Base-by-base conservation (phyloP, 2,329 filamentous ascomycete species). In the Thielaviopsis populi region DNA sequence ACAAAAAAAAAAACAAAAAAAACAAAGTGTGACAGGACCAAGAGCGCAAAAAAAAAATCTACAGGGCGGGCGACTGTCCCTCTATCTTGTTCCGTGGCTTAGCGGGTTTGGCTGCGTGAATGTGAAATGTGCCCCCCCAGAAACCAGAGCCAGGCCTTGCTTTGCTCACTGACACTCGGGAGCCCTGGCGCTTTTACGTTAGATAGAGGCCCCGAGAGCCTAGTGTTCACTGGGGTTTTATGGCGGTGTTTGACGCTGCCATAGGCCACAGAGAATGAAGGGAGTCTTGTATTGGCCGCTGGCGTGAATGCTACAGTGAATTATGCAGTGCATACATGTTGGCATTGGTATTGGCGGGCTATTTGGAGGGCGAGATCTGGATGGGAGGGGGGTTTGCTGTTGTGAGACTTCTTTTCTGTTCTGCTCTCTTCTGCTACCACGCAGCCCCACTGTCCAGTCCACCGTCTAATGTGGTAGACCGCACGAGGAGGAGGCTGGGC, bases 161-260 rank as follows among this genome's bases (percentile, higher is more conserved):
- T 8, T 46, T 17, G 42, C n/a, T 13, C 7, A 8, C n/a, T 56
- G 24, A 33, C n/a, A 33, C n/a, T 56, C 30, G 53, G 53, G 53
- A 56, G 53, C 53, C 53, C 53, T 19, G 53, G 53, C 53, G 27
- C 30, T 56, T 56, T 56, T 37, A 56, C 53, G 53, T 56, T 33
- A 13, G 30, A 17, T 13, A 56, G n/a, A n/a, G 27, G 27, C 24
- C 15, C 27, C 11, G 19, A 33, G 10, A 17, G n/a, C n/a, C 53
- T 56, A 56, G 53, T 27, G 53, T 56, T 22, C 24, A 30, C 17
- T 56, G 27, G 53, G 50, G 50, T 11, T 11, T 33, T 33, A 1
- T 30, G 2, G 22, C 15, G 41, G 3, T 42, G 10, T 37, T 37
- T 1, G 33, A 8, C 10, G 33, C 10, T 37, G 10, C 10, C 46